These are phyloP conservation scores for Candida labiduridarum DNA, from an alignment of 1,139 yeast species.

Conservation along the genomic window DNA sequence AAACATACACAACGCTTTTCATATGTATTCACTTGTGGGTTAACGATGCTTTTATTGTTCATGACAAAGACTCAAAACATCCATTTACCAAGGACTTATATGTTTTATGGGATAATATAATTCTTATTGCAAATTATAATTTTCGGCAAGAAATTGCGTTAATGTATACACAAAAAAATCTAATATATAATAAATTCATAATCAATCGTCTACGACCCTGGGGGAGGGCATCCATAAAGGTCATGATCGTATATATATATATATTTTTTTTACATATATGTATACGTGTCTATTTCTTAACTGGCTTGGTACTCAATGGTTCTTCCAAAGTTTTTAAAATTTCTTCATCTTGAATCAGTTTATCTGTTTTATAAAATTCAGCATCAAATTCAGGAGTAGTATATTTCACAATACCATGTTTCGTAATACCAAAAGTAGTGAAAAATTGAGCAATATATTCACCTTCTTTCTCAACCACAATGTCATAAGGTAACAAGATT, in stretches of 20 bases:
- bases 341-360: conserved; percentile 57
- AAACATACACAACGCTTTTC: too few species aligned
- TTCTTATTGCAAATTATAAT: too few species aligned
- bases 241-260: background rate
- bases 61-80: too few species aligned
- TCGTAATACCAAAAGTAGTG: conserved; percentile 77
- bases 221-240: too few species aligned
- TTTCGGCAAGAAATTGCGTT: background rate
- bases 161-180: background rate
- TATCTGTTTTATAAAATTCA: conserved; percentile 56
- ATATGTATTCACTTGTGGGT: too few species aligned
- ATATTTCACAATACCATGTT: conserved; percentile 69
- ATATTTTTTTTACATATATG: background rate
- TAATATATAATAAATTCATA: background rate
- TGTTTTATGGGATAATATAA: too few species aligned
- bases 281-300: conserved; percentile 39
- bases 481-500: conserved; percentile 69
- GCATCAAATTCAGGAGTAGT: conserved; percentile 61
- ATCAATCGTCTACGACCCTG: too few species aligned
- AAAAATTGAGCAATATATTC: conserved; percentile 72
- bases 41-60: too few species aligned
- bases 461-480: conserved; percentile 69
- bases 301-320: conserved; percentile 49
- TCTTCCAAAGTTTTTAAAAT: conserved; percentile 52
- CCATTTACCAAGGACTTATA: too few species aligned